A percentile compares a stretch with the other conserved stretches of the same genome.
Evolutionary conservation across 2,329 filamentous ascomycete species (phyloP).

Genomic region (Pyricularia grisea): DNA sequence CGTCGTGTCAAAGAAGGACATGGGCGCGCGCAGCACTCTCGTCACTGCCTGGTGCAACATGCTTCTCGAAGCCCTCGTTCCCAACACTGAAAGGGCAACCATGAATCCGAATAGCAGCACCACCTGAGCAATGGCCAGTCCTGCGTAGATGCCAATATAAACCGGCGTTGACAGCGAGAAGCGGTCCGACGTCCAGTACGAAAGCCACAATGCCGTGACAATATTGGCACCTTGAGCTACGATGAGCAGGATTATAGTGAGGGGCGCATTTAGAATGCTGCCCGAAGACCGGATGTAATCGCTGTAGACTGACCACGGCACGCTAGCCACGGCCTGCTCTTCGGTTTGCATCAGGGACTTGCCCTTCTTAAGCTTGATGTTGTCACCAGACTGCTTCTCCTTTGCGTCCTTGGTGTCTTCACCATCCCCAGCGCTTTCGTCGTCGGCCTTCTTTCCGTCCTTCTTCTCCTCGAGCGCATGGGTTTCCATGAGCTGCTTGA

Average conservation of each 20-base stretch:
- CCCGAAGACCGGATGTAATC: slow-evolving; percentile 72
- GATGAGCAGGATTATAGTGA: slow-evolving; percentile 54
- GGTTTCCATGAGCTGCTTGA: slow-evolving; percentile 77
- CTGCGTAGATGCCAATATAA: slow-evolving; percentile 67
- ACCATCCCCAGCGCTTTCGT: slow-evolving; percentile 36
- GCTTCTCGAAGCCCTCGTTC: slow-evolving; percentile 70
- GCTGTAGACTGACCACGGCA: slow-evolving; percentile 70
- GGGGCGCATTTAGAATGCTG: slow-evolving; percentile 55
- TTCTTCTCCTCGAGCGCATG: slow-evolving; percentile 64
- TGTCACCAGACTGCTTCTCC: slow-evolving; percentile 45
- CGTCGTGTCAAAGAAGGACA: slow-evolving; percentile 96
- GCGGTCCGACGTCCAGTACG: slow-evolving; percentile 81
- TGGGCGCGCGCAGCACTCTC: slow-evolving; percentile 62
- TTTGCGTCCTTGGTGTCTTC: slow-evolving; percentile 26
- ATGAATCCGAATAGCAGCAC: slow-evolving; percentile 74
- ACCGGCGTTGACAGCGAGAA: slow-evolving; percentile 56
- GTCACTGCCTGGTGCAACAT: slow-evolving; percentile 76
- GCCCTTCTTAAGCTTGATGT: slow-evolving; percentile 39
- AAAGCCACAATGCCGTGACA: slow-evolving; percentile 81
- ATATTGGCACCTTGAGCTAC: slow-evolving; percentile 79
- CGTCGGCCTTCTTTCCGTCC: slow-evolving; percentile 30
- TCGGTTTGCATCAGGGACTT: slow-evolving; percentile 61
- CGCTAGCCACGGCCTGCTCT: slow-evolving; percentile 63
- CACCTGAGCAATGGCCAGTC: slow-evolving; percentile 61
- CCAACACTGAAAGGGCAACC: slow-evolving; percentile 64